Base-by-base conservation (phyloP, 441 rosid genomes). In the Gossypium gossypioides region DNA sequence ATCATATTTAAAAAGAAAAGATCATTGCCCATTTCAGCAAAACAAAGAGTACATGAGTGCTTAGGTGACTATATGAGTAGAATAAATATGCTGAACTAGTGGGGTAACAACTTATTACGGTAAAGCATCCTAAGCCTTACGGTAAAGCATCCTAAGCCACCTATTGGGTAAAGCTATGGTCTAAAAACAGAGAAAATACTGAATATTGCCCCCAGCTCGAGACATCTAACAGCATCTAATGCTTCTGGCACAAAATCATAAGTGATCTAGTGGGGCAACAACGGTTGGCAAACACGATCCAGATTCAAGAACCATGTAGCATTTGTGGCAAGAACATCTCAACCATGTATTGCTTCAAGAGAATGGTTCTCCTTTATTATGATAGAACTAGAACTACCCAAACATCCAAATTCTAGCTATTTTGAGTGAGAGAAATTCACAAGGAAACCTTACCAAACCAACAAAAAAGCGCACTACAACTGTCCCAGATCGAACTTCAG, bases 381-480 rank as follows among this genome's bases (percentile, higher is more conserved):
- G 27, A 15, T 44, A 44, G 57, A 58, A 56, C 42, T 21, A 37
- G 27, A 24, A 25, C 1, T 2, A 4, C 12, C 46, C 46, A 64
- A 55, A 25, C 62, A 74, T 57, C 3, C 19, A 66, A 4, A 29
- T 6, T 19, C 16, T 18, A 55, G 37, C 34, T 29, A 67, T 27
- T 56, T 15, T 37, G 19, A 0, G 54, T 8, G 18, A 46, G 54
- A 60, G 24, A 65, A 18, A 60, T 15, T 40, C 40, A 27, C 77
- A 66, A 22, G 50, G 18, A 44, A 21, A 21, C 37, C 50, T 7
- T 44, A 95, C 99, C 91, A 95, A 85, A 68, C 99, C 99, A 76
- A 95, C 97, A 78, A 95, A 95, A 85, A 95, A 95, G 54, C 94
- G 97, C 74, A 89, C 99, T 72, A 88, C 96, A 70, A 85, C 92